Base-by-base conservation (phyloP, 139 green algal genomes). In the Chlamydomonas incerta region DNA sequence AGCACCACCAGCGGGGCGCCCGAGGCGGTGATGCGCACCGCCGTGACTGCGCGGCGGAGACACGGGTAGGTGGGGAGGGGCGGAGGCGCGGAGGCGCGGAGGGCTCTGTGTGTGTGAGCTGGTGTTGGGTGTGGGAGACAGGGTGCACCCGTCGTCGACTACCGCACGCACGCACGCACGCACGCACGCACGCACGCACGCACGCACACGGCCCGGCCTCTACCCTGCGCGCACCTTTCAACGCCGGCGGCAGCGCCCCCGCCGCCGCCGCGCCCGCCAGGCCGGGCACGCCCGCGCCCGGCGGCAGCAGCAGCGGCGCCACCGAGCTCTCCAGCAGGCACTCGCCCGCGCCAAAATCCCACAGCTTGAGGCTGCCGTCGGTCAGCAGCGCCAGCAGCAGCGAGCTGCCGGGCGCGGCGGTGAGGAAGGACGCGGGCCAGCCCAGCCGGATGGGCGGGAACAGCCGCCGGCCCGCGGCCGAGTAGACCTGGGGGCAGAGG, bases 401-500 rank as follows among this genome's bases (percentile, higher is more conserved):
- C 72, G 69, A 69, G 80, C 67, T 60, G 29, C 67, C 80, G 28
- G 50, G 33, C 11, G 67, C 35, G 2, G 37, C 52, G 15, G 23
- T 8, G 28, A 85, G 71, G 63, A 90, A 89, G 14, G 89, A 87
- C 3, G 90, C 74, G 29, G 86, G 58, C 24, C 71, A 62, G 41
- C 89, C 88, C 80, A 96, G 82, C 47, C 90, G 88, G 35, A 97
- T 85, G 35, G 92, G 76, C 2, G 91, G 90, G 34, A 92, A 62
- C 70, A 93, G 67, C 34, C 93, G 89, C 33, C 94, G 81, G 2
- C 95, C 95, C 5, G 88, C 90, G 9, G 82, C 37, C 0, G 89
- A 92, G 83, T 95, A 95, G 1, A 96, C 63, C 88, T 95, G 91
- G 68, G n/a, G 46, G n/a, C n/a, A n/a, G n/a, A n/a, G n/a, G n/a